Evolutionary conservation across 768 basidiomycete genomes (phyloP).

Genomic region (Collybia mongolica): DNA sequence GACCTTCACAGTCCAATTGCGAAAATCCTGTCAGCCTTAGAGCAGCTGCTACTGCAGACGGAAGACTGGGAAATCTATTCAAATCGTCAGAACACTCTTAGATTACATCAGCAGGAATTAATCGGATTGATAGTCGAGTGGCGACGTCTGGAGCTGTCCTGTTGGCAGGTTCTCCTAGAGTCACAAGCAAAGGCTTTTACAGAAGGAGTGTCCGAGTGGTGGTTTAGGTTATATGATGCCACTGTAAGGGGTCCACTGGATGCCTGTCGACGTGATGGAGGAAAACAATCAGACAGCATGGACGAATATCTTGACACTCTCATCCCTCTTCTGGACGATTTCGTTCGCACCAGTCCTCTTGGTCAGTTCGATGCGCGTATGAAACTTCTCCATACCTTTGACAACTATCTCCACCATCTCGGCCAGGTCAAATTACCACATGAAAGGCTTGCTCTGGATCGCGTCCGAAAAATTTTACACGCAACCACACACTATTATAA

Average conservation of each 20-base stretch:
- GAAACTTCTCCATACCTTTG: slow-evolving; percentile 67
- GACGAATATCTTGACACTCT: slow-evolving; percentile 61
- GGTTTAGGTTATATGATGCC: slow-evolving; percentile 88
- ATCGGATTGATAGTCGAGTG: slow-evolving; percentile 80
- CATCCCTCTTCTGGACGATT: slow-evolving; percentile 78
- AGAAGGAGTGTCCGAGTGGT: slow-evolving; percentile 59
- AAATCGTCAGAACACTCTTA: slow-evolving; percentile 86
- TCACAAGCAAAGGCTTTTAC: slow-evolving; percentile 62
- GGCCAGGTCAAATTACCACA: slow-evolving; percentile 24
- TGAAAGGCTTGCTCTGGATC: slow-evolving; percentile 35
- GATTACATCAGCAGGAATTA: slow-evolving; percentile 59
- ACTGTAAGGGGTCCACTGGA: slow-evolving; percentile 61
- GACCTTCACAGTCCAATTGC: slow-evolving; percentile 73
- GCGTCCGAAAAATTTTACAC: slow-evolving; percentile 57
- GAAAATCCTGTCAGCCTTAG: slow-evolving; percentile 76
- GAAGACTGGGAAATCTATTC: slow-evolving; percentile 98
- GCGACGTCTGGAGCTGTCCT: slow-evolving; percentile 86
- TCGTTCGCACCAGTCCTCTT: slow-evolving; percentile 69
- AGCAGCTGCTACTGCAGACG: slow-evolving; percentile 81
- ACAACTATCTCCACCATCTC: slow-evolving; percentile 42
- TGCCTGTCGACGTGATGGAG: slow-evolving; percentile 37
- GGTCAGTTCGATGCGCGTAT: slow-evolving; percentile 81
- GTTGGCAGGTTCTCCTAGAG: slow-evolving; percentile 81
- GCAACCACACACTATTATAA: slow-evolving; percentile 61
- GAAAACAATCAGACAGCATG: slow-evolving; percentile 29